Base-by-base conservation (phyloP, 148 eudicot species). In the Fallopia convolvulus region DNA sequence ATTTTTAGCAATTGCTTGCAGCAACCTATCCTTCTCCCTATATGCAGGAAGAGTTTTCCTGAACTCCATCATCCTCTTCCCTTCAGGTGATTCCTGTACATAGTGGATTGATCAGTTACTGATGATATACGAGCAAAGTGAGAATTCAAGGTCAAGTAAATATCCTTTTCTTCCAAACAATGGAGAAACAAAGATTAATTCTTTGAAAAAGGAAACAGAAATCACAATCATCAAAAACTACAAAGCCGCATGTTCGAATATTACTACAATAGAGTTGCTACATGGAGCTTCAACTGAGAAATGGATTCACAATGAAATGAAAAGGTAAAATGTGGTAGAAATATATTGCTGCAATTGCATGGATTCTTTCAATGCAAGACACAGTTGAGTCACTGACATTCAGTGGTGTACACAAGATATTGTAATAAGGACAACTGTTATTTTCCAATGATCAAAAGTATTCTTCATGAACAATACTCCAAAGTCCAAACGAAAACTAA, bases 71-170 rank as follows among this genome's bases (percentile, higher is more conserved):
- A 96, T 89, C 79, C 83, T 89, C 83, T 79, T 88, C 71, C 99
- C 99, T 84, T 93, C 99, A 75, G 98, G 98, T 70, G 99, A 93
- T 83, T 96, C 99, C 99, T 96, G 79, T 52, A 78, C 46, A 68
- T 39, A 68, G 72, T 32, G 36, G 44, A 68, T 36, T 11, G 5
- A 36, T 68, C 15, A 36, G 21, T 17, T 63, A 63, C 36, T 30
- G 44, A 68, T 36, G 46, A 39, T 46, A 68, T 68, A 14, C 36
- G 42, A 68, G 44, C 44, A 68, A 39, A 68, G 23, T 36, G 44
- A 68, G 20, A 46, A 30, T 68, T 36, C 44, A 15, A 36, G 10
- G 72, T 36, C 23, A 36, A 63, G 21, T 10, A 36, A 32, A 32
- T 36, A 7, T 36, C 20, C 5, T 68, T 36, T 14, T 14, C 5